A percentile compares a stretch with the other conserved stretches of the same genome.
Conservation (phyloP, 192 early-diverging fungal species). For the Linnemannia schmuckeri region DNA sequence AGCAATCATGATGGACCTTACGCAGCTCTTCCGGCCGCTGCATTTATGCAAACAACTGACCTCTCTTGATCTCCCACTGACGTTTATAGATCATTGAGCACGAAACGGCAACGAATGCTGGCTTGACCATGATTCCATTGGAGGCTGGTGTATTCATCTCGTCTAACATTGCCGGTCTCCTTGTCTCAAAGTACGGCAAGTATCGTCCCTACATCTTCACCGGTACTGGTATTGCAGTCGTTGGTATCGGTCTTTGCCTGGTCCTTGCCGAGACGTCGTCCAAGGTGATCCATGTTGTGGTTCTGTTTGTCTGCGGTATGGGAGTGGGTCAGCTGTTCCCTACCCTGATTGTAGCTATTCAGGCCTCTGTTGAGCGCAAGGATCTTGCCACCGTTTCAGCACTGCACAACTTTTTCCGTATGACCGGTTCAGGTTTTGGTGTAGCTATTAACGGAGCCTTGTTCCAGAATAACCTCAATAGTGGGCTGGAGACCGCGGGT, state of each 20-base stretch:
- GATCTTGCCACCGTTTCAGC: slow-evolving; percentile 54
- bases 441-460: slow-evolving; percentile 73
- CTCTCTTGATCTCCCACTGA: slow-evolving; percentile 59
- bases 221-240: slow-evolving; percentile 70
- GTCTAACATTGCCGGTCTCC: slow-evolving; percentile 72
- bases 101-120: slow-evolving; percentile 78
- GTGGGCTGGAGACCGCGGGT: not conserved
- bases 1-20: slow-evolving; percentile 17
- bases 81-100: slow-evolving; percentile 65
- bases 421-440: slow-evolving; percentile 63
- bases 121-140: slow-evolving; percentile 79
- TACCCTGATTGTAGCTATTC: slow-evolving; percentile 47
- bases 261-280: slow-evolving; percentile 67
- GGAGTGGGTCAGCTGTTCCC: slow-evolving; percentile 66
- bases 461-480: slow-evolving; percentile 57
- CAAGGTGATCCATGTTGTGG: slow-evolving; percentile 62
- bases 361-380: slow-evolving; percentile 42
- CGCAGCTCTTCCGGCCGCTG: slow-evolving; percentile 65
- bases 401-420: slow-evolving; percentile 65
- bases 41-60: slow-evolving; percentile 58
- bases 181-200: slow-evolving; percentile 72
- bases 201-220: slow-evolving; percentile 74
- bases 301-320: slow-evolving; percentile 76
- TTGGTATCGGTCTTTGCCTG: slow-evolving; percentile 75
- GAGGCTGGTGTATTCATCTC: slow-evolving; percentile 77